Evolutionary conservation across 305 asterid species (phyloP).

Genomic region (Fraxinus angustifolia): DNA sequence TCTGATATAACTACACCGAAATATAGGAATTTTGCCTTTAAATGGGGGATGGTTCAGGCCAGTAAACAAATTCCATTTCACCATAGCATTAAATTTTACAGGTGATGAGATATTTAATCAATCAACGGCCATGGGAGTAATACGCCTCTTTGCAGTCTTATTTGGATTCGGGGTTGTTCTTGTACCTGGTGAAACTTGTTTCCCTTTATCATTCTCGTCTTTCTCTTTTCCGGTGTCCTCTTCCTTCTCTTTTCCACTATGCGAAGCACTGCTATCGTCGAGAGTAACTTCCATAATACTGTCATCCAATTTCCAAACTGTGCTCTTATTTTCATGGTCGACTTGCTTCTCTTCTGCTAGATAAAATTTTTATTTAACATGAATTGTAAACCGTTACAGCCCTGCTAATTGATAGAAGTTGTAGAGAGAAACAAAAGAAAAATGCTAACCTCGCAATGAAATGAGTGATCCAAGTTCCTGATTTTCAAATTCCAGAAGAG

Average conservation of each 20-base stretch:
- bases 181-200: conserved; percentile 34
- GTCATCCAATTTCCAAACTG: conserved; percentile 21
- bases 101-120: conserved; percentile 19
- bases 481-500: conserved; percentile 77
- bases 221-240: conserved; percentile 28
- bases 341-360: conserved; percentile 37
- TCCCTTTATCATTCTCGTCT: conserved; percentile 32
- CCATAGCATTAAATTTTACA: background rate
- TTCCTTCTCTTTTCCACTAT: conserved; percentile 26
- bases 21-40: background rate
- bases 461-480: conserved; percentile 71
- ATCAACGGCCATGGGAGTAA: conserved; percentile 76
- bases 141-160: conserved; percentile 69
- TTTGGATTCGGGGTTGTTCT: conserved; percentile 31
- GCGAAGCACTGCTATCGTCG: conserved; percentile 19
- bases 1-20: background rate
- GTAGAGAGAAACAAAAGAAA: background rate
- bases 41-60: background rate
- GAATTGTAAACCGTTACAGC: background rate
- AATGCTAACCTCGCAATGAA: conserved; percentile 47
- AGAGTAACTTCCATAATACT: conserved; percentile 3
- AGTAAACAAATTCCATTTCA: background rate
- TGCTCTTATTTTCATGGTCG: conserved; percentile 27
- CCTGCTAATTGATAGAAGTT: background rate
- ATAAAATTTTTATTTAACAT: conserved; percentile 22